Percentiles rank a stretch among this genome's conserved stretches.
Evolutionary conservation across 192 early-diverging fungal species (phyloP).

Genomic region (Lobulomyces angularis): DNA sequence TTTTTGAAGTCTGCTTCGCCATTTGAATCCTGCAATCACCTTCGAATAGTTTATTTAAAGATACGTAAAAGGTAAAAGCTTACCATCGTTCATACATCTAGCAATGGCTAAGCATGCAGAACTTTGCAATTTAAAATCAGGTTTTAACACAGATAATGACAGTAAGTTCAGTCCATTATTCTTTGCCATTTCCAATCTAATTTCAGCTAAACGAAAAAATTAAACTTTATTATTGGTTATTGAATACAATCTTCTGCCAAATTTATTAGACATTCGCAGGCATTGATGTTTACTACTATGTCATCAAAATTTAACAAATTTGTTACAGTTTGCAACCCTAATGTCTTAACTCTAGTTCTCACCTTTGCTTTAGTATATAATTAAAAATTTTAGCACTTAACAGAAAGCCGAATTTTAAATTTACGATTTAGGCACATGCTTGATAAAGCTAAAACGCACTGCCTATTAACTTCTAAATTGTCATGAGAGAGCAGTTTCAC

Average conservation of each 20-base stretch:
- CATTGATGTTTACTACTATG: constrained; percentile 25
- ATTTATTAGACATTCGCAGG: constrained; percentile 33
- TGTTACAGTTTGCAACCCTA: constrained; percentile 18
- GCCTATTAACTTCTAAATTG: constrained; percentile 24
- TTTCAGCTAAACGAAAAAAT: constrained; percentile 6
- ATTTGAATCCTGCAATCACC: constrained; percentile 1
- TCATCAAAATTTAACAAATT: constrained; percentile 27
- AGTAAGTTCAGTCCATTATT: constrained; percentile 13
- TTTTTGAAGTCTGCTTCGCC: constrained; percentile 7
- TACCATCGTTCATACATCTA: constrained; percentile 21
- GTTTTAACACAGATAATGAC: constrained; percentile 13
- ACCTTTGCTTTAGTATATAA: constrained; percentile 22
- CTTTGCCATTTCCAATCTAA: constrained; percentile 18
- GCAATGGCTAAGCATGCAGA: constrained; percentile 14
- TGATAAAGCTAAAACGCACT: constrained; percentile 26
- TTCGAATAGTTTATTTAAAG: neutral
- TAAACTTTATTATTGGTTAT: constrained; percentile 4
- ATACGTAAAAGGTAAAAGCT: neutral
- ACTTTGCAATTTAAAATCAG: neutral
- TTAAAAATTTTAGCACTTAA: too few species aligned
- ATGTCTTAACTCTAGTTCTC: constrained; percentile 18
- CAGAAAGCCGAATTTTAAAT: neutral
- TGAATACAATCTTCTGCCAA: constrained; percentile 37
- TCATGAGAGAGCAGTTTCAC: constrained; percentile 27
- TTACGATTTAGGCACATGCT: constrained; percentile 31